These are phyloP conservation scores for Boeremia lycopersici DNA, from an alignment of 2,329 filamentous ascomycete species.

Conservation along the genomic window DNA sequence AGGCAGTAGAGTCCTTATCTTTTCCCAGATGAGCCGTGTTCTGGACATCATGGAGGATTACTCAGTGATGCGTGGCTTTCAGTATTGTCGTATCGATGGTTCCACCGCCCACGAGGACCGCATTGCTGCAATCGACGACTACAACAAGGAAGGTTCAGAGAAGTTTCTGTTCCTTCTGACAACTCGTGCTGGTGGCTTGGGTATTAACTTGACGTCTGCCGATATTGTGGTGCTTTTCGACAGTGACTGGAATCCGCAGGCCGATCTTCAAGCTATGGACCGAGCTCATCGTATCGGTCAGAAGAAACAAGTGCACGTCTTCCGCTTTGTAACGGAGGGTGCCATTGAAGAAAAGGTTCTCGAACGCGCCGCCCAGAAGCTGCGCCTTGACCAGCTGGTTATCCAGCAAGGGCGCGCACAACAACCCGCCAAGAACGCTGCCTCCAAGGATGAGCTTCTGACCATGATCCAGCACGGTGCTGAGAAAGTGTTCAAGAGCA, in stretches of 20 bases:
- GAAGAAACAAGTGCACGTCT: constrained; percentile 96
- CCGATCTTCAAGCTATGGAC: constrained; percentile 98
- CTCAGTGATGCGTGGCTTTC: constrained; percentile 91
- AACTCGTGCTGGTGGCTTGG: constrained; percentile 91
- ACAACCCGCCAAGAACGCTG: constrained; percentile 85
- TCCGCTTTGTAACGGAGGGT: constrained; percentile 96
- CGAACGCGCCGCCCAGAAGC: constrained; percentile 93
- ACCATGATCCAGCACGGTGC: constrained; percentile 99
- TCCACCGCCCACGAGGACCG: constrained; percentile 96
- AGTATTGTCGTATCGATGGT: constrained; percentile 97
- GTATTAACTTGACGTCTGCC: constrained; percentile 93
- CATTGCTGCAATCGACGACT: constrained; percentile 96
- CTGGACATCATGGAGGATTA: constrained; percentile 98
- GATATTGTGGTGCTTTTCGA: constrained; percentile 97
- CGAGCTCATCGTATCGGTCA: constrained; percentile 97
- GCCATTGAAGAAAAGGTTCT: constrained; percentile 98
- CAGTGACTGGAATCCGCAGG: constrained; percentile 98
- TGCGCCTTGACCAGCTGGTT: constrained; percentile 93
- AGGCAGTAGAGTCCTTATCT: constrained; percentile 95
- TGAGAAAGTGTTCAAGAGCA: constrained; percentile 85
- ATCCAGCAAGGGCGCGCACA: constrained; percentile 97
- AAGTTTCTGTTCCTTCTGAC: constrained; percentile 90
- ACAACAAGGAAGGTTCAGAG: constrained; percentile 94
- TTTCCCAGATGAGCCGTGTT: constrained; percentile 98
- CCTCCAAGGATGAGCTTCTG: constrained; percentile 93